phyloP scores from a whole-genome alignment of 768 basidiomycete species.

The Suillus variegatus region DNA sequence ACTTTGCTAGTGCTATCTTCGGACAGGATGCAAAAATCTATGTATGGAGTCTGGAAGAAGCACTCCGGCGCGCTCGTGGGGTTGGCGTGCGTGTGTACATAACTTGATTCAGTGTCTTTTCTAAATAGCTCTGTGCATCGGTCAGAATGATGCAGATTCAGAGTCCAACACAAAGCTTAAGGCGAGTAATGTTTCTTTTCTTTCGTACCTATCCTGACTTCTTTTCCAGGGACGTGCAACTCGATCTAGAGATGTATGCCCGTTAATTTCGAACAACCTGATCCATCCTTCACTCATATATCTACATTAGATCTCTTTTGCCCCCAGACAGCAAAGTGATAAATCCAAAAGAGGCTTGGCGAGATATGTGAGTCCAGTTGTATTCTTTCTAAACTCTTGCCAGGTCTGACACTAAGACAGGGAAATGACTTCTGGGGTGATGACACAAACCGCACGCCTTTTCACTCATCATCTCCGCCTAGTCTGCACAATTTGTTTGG shows the following conservation, averaged over 20 bases:
- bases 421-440: neutral
- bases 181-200: neutral
- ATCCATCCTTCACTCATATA: no score
- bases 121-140: neutral
- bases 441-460: neutral
- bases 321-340: no score
- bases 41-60: conserved; percentile 71
- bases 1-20: conserved; percentile 63
- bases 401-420: neutral
- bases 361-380: neutral
- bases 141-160: neutral
- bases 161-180: neutral
- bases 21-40: conserved; percentile 76
- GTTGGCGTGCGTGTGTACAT: neutral
- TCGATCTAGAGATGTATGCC: neutral
- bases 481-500: neutral
- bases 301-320: no score
- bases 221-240: neutral
- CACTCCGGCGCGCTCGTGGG: neutral
- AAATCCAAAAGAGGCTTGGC: no score
- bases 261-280: no score
- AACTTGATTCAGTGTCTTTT: neutral
- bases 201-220: neutral
- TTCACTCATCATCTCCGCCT: neutral
- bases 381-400: neutral